Conservation (phyloP, 345 rosid species). For the Gynandropsis gynandra region DNA sequence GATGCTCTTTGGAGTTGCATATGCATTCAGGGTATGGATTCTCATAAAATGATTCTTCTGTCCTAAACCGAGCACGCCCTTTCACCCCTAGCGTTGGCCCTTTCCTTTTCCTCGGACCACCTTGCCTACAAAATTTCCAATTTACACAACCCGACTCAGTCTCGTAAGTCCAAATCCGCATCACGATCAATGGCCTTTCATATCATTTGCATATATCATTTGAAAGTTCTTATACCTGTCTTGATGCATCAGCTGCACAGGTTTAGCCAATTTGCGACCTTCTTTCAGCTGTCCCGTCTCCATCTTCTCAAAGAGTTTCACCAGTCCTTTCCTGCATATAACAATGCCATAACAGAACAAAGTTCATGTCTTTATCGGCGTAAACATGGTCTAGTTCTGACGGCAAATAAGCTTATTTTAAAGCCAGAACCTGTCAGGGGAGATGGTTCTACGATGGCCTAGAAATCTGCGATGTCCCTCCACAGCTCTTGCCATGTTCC, state of each 20-base stretch:
- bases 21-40: constrained; percentile 89
- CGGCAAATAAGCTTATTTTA: background rate
- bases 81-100: constrained; percentile 60
- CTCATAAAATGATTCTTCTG: constrained; percentile 88
- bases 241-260: constrained; percentile 60
- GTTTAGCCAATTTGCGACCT: constrained; percentile 37
- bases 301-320: constrained; percentile 55
- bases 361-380: background rate
- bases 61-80: constrained; percentile 73
- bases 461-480: constrained; percentile 97
- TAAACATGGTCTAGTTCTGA: background rate
- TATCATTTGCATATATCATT: background rate
- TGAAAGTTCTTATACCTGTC: constrained; percentile 53
- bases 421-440: constrained; percentile 61
- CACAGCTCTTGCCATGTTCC: constrained; percentile 96
- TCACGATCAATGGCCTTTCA: too few species aligned
- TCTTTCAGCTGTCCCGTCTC: constrained; percentile 52
- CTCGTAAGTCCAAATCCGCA: too few species aligned
- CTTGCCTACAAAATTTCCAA: constrained; percentile 49
- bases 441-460: constrained; percentile 77
- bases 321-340: constrained; percentile 62
- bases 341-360: background rate
- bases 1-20: constrained; percentile 41
- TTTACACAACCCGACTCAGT: background rate
- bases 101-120: constrained; percentile 67